phyloP scores from a whole-genome alignment of 108 stramenopile genomes.

The Pseudonitzschia delicatissima region DNA sequence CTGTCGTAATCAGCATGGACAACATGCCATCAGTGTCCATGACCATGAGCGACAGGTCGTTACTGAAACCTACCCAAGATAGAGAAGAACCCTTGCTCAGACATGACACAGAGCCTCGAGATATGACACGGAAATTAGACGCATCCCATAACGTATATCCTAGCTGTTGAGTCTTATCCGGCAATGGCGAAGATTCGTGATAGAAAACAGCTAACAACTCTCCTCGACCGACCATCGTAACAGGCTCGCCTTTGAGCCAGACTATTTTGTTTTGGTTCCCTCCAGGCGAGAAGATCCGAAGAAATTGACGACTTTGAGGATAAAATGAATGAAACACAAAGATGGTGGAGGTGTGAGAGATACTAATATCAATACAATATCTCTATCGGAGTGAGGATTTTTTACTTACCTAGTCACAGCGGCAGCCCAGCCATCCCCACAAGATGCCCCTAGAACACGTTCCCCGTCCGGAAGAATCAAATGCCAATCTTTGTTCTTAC shows the following conservation, averaged over 20 bases:
- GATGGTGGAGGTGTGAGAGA: constrained; percentile 3
- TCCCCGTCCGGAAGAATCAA: constrained; percentile 75
- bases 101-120: constrained; percentile 57
- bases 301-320: constrained; percentile 52
- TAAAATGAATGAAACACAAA: neutral
- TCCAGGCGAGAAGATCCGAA: constrained; percentile 69
- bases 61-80: constrained; percentile 81
- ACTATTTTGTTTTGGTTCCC: constrained; percentile 69
- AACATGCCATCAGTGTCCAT: constrained; percentile 82
- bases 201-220: constrained; percentile 72
- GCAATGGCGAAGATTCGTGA: constrained; percentile 54
- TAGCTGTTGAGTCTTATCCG: constrained; percentile 80
- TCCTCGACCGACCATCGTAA: constrained; percentile 73
- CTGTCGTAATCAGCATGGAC: constrained; percentile 59
- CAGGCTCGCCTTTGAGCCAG: constrained; percentile 77
- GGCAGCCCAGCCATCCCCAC: constrained; percentile 73
- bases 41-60: constrained; percentile 58
- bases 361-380: too few relatives aligned
- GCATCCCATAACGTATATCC: constrained; percentile 72
- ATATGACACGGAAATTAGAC: constrained; percentile 39
- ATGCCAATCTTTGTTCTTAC: constrained; percentile 80
- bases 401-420: constrained; percentile 54
- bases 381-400: neutral
- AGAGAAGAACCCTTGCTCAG: constrained; percentile 56
- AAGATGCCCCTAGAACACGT: constrained; percentile 70